Percentiles rank a stretch among this genome's conserved stretches.
These are phyloP conservation scores for Corinectria fuckeliana DNA, from an alignment of 2,329 filamentous ascomycete genomes.

Conservation along the genomic window DNA sequence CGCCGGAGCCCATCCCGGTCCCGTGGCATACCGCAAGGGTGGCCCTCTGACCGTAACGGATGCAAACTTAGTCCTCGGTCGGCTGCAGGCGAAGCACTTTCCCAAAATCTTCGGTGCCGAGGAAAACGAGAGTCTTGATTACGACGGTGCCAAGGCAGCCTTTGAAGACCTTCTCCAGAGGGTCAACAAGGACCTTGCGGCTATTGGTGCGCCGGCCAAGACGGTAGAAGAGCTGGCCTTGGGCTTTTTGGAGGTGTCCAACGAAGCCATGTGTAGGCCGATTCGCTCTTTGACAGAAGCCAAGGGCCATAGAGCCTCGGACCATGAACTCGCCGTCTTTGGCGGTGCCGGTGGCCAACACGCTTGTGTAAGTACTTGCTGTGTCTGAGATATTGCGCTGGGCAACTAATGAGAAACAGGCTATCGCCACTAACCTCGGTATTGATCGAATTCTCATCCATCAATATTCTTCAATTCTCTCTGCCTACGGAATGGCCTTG, in stretches of 20 bases:
- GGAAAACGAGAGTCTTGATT: constrained; percentile 61
- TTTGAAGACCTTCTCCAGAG: constrained; percentile 49
- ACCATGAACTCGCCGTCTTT: constrained; percentile 46
- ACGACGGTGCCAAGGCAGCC: constrained; percentile 46
- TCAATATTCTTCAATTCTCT: constrained; percentile 51
- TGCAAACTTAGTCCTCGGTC: constrained; percentile 72
- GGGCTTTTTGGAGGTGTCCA: constrained; percentile 45
- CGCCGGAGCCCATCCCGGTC: constrained; percentile 73
- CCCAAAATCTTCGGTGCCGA: constrained; percentile 75
- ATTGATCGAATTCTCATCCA: constrained; percentile 50
- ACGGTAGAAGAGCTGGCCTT: constrained; percentile 45
- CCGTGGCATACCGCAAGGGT: constrained; percentile 74
- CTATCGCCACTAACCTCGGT: constrained; percentile 46
- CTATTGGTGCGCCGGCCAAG: constrained; percentile 35
- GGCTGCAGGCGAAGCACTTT: constrained; percentile 67
- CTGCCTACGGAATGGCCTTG: constrained; percentile 51
- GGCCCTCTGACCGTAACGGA: constrained; percentile 76
- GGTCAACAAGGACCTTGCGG: constrained; percentile 47
- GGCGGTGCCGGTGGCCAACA: constrained; percentile 48
- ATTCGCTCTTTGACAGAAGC: constrained; percentile 46
- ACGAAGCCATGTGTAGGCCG: constrained; percentile 45
- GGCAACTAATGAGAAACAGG: not conserved
- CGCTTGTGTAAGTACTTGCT: constrained; percentile 38
- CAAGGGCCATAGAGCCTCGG: constrained; percentile 43
- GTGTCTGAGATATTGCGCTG: not conserved